Conservation (phyloP, 495 filamentous ascomycete genomes). For the Xylaria flabelliformis region DNA sequence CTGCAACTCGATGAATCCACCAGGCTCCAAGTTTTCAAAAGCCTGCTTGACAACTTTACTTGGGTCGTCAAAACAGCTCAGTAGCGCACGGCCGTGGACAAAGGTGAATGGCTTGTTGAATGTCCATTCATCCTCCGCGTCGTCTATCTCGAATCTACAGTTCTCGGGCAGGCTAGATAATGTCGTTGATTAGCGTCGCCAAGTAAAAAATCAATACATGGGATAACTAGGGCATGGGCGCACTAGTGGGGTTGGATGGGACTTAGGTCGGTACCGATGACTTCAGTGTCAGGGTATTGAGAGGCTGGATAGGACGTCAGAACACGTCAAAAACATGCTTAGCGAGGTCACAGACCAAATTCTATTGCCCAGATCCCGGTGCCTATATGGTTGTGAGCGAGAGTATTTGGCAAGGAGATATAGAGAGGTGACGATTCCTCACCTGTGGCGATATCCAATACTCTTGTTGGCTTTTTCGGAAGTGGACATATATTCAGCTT, state of each 20-base stretch:
- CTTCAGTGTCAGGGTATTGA: conserved; percentile 40
- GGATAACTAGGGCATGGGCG: conserved; percentile 13
- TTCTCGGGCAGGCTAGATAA: conserved; percentile 55
- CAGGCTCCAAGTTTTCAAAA: conserved; percentile 54
- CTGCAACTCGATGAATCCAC: conserved; percentile 59
- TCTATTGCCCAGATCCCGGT: conserved; percentile 56
- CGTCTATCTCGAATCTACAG: conserved; percentile 59
- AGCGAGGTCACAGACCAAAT: conserved; percentile 29
- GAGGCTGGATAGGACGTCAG: conserved; percentile 34
- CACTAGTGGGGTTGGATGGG: conserved; percentile 60
- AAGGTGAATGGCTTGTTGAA: conserved; percentile 59
- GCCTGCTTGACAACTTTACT: conserved; percentile 50
- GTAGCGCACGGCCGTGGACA: conserved; percentile 60
- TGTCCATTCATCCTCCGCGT: conserved; percentile 62
- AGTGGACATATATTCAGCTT: conserved; percentile 52
- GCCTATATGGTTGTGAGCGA: conserved; percentile 34
- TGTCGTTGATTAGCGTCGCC: conserved; percentile 8
- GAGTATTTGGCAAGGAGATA: neutral
- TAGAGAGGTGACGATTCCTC: neutral
- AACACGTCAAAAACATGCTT: neutral
- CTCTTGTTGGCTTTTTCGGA: conserved; percentile 41
- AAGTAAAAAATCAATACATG: too few species aligned
- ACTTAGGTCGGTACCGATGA: conserved; percentile 59
- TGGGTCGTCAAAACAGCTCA: conserved; percentile 58
- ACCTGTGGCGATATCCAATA: conserved; percentile 55